These are phyloP conservation scores for Gracilaria gracilis DNA, from an alignment of 23 red algal genomes.

Conservation along the genomic window DNA sequence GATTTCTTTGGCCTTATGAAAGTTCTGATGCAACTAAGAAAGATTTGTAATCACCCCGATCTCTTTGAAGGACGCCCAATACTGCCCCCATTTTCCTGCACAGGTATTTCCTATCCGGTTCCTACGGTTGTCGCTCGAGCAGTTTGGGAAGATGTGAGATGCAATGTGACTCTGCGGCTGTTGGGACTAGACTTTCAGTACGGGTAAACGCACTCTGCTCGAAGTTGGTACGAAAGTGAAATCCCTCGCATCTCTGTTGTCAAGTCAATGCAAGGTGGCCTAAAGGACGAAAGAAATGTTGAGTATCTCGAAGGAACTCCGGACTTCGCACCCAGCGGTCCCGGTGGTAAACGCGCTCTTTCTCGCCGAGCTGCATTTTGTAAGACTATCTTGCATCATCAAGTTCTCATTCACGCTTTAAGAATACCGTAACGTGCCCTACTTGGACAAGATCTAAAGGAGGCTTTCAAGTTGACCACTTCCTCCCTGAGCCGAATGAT, in stretches of 20 bases:
- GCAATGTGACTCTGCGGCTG: background rate
- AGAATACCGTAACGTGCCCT: constrained; percentile 23
- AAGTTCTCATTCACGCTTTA: constrained; percentile 14
- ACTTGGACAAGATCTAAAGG: constrained; percentile 51
- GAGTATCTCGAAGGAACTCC: background rate
- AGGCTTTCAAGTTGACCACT: constrained; percentile 15
- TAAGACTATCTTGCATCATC: background rate
- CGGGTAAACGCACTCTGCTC: constrained; percentile 19
- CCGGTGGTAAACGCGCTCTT: constrained; percentile 10
- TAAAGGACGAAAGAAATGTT: background rate
- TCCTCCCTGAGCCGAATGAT: constrained; percentile 13
- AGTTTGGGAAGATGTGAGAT: background rate
- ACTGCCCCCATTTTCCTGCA: constrained; percentile 49
- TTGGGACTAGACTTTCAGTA: constrained; percentile 37
- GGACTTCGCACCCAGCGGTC: background rate
- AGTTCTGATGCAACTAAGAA: constrained; percentile 93
- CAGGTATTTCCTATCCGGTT: constrained; percentile 62
- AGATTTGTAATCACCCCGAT: constrained; percentile 99
- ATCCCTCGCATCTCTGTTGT: constrained; percentile 21
- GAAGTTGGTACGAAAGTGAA: constrained; percentile 50
- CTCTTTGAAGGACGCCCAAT: constrained; percentile 93
- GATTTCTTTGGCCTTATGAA: constrained; percentile 91
- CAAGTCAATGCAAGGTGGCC: constrained; percentile 1
- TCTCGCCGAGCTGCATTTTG: background rate
- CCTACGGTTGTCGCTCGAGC: constrained; percentile 42